Percentiles rank a stretch among this genome's conserved stretches.
phyloP scores from a whole-genome alignment of 208 protist species.

The Crithidia acanthocephali region DNA sequence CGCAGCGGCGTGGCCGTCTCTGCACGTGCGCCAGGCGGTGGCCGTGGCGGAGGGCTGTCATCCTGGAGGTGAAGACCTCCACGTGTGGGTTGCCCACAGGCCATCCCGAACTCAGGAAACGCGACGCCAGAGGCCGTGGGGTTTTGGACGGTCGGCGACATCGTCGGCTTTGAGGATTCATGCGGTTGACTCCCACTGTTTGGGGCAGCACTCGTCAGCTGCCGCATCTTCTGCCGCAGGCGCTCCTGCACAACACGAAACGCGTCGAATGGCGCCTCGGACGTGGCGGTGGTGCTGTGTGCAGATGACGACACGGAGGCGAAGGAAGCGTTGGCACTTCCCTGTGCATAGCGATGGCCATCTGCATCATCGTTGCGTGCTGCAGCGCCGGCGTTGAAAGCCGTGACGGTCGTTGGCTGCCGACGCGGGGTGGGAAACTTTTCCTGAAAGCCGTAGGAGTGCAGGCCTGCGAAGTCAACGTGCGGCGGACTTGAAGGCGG shows the following conservation, averaged over 20 bases:
- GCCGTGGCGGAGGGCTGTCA: constrained; percentile 28
- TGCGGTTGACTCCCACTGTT: too few relatives aligned
- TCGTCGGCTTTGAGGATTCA: too few relatives aligned
- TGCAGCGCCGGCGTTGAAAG: too few relatives aligned
- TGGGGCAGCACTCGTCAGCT: constrained; percentile 5
- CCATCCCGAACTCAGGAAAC: too few relatives aligned
- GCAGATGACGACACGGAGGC: constrained; percentile 2
- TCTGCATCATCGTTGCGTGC: too few relatives aligned
- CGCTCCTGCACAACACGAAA: constrained; percentile 60
- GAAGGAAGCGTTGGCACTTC: constrained; percentile 2
- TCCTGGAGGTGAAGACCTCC: not conserved
- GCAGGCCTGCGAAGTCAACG: constrained; percentile 9
- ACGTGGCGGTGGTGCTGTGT: not conserved
- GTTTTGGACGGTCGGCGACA: too few relatives aligned
- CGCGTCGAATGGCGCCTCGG: constrained; percentile 45
- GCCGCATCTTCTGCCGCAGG: constrained; percentile 56
- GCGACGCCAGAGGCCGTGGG: not conserved
- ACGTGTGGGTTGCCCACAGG: not conserved
- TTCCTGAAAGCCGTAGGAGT: constrained; percentile 19
- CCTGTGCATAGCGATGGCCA: constrained; percentile 8
- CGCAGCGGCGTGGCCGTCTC: constrained; percentile 27
- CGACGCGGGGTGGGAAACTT: constrained; percentile 9
- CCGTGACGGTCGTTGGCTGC: not conserved
- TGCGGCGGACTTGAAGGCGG: too few relatives aligned
- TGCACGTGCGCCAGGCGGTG: constrained; percentile 11